Percentiles rank a stretch among this genome's conserved stretches.
These are phyloP conservation scores for Rhodotorula taiwanensis DNA, from an alignment of 768 basidiomycete species.

Conservation along the genomic window DNA sequence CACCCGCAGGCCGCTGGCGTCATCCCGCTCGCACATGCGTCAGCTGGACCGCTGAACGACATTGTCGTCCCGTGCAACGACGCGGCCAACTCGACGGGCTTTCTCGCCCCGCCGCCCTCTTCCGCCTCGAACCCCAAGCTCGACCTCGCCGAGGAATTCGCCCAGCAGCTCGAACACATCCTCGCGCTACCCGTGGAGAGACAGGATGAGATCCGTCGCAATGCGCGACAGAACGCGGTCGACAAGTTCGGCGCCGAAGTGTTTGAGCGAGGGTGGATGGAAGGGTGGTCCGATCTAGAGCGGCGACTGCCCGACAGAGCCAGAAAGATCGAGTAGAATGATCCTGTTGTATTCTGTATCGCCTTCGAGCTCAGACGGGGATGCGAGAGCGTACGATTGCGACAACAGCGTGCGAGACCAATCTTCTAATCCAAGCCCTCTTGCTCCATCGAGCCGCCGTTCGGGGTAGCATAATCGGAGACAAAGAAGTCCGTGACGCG, in stretches of 20 bases:
- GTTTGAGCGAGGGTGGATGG: constrained; percentile 61
- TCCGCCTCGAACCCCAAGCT: constrained; percentile 39
- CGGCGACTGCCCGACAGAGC: too few relatives aligned
- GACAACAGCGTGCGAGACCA: too few relatives aligned
- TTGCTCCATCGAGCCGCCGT: neutral
- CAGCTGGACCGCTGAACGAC: constrained; percentile 83
- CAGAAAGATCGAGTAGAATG: neutral
- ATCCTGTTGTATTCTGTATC: too few relatives aligned
- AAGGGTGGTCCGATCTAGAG: constrained; percentile 39
- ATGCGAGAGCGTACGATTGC: too few relatives aligned
- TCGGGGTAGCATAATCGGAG: constrained; percentile 1
- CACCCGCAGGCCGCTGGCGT: constrained; percentile 76
- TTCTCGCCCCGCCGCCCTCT: constrained; percentile 58
- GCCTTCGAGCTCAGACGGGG: neutral
- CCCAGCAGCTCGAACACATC: constrained; percentile 33
- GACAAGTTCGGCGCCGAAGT: constrained; percentile 67
- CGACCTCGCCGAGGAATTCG: constrained; percentile 1
- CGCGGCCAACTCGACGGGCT: constrained; percentile 61
- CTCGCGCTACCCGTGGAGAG: constrained; percentile 63
- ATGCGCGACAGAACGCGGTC: constrained; percentile 62
- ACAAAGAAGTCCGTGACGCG: constrained; percentile 61
- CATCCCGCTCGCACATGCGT: constrained; percentile 84
- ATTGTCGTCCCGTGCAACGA: constrained; percentile 61
- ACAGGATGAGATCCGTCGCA: constrained; percentile 57
- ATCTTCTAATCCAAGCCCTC: constrained; percentile 9